Base-by-base conservation (phyloP, 2,329 filamentous ascomycete species). In the Cladorrhinum sp. region DNA sequence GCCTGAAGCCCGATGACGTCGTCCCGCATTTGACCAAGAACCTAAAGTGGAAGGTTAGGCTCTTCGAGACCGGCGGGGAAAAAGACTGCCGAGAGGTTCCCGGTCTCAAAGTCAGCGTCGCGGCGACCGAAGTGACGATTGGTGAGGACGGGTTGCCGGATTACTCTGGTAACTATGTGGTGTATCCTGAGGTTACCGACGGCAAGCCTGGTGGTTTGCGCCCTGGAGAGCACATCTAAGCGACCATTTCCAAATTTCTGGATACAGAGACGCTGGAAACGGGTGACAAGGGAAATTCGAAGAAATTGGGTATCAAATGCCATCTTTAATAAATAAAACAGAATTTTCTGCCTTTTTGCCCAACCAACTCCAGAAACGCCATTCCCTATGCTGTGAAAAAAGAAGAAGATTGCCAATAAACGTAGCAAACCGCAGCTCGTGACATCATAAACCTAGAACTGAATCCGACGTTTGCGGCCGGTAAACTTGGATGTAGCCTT, bases 401-500 rank as follows among this genome's bases (percentile, higher is more conserved):
- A 57, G 55, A 36, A 48, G 33, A 61, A 57, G 39, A n/a, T n/a
- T n/a, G n/a, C n/a, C n/a, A n/a, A n/a, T n/a, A n/a, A n/a, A n/a
- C n/a, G n/a, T n/a, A n/a, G n/a, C n/a, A n/a, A n/a, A 16, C 4
- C 3, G 26, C 36, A 39, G 33, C 42, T 4, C 26, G 26, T 10
- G 10, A 59, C 62, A 42, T n/a, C n/a, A 36, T 42, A 46, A 28
- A 8, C 48, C 67, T 74, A 96, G 73, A 96, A 96, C 30, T 86
- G 86, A 58, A 88, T 79, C 61, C 90, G 85, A 75, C 95, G 85
- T 79, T 92, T 96, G 69, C 95, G 82, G 28, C 94, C 95, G 0
- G 94, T 98, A 74, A 96, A 99, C 76, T 96, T 98, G 56, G 91
- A 96, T 59, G 84, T 92, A 1, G 87, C 79, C 80, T 98, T 98